Conservation (phyloP, 768 basidiomycete species). For the Phylloporus sp. region DNA sequence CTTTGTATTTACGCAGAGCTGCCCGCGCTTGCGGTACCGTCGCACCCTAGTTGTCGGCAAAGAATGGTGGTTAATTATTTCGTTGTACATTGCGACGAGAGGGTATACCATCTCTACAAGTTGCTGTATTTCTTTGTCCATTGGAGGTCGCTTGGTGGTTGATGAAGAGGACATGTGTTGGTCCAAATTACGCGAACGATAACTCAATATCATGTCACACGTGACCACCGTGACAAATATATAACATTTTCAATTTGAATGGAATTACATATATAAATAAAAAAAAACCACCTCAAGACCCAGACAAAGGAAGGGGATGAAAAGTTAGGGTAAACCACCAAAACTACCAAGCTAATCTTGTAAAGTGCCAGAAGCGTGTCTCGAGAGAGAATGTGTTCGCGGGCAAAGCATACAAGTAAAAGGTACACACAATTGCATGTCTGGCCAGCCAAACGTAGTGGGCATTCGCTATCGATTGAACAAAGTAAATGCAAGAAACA, state of each 20-base stretch:
- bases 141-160: conserved; percentile 11
- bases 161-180: conserved; percentile 10
- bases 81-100: conserved; percentile 1
- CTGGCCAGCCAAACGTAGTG: conserved; percentile 27
- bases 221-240: conserved; percentile 20
- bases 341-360: conserved; percentile 4
- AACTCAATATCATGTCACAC: conserved; percentile 19
- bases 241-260: neutral
- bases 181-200: conserved; percentile 19
- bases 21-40: conserved; percentile 76
- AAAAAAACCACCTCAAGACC: conserved; percentile 9
- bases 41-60: conserved; percentile 58
- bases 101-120: conserved; percentile 56
- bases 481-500: neutral
- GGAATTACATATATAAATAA: conserved; percentile 17
- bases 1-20: conserved; percentile 75
- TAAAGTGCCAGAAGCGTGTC: conserved; percentile 2
- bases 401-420: conserved; percentile 24
- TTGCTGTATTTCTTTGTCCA: conserved; percentile 56
- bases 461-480: conserved; percentile 9
- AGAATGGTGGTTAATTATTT: neutral
- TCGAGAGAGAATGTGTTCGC: conserved; percentile 12
- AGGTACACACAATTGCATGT: conserved; percentile 26
- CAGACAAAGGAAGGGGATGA: conserved; percentile 10
- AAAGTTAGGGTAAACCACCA: neutral